phyloP scores from a whole-genome alignment of 306 rosid genomes.

The Macrotyloma uniflorum region DNA sequence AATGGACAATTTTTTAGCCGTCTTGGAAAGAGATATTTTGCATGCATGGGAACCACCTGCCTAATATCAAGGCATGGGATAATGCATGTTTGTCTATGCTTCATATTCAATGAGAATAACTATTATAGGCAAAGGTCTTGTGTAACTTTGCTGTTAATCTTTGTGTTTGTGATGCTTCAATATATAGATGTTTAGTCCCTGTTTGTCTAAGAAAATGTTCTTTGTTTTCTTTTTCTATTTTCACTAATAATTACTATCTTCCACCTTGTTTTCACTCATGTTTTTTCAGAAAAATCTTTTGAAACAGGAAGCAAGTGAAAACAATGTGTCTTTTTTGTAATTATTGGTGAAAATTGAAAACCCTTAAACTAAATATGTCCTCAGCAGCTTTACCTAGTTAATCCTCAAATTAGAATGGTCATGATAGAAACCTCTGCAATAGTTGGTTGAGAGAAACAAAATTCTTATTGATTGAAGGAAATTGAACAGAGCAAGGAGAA shows the following conservation, averaged over 20 bases:
- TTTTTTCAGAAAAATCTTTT: background rate
- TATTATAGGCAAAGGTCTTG: background rate
- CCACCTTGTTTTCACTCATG: background rate
- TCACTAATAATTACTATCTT: background rate
- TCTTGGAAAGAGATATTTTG: conserved; percentile 14
- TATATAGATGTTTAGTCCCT: background rate
- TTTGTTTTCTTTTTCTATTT: background rate
- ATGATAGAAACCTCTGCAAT: background rate
- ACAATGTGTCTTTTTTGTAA: background rate
- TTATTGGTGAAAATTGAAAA: background rate
- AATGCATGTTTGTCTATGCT: background rate
- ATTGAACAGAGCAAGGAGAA: background rate
- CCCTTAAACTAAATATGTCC: background rate
- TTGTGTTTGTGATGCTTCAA: conserved; percentile 16
- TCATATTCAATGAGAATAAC: conserved; percentile 5
- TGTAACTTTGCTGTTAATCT: conserved; percentile 1
- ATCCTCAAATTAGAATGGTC: background rate
- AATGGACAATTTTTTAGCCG: background rate
- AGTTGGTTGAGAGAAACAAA: background rate
- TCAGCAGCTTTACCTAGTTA: background rate
- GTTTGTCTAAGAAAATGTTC: background rate
- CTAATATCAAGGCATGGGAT: conserved; percentile 1
- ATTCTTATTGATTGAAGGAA: background rate
- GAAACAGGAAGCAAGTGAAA: background rate
- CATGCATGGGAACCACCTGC: background rate